Conservation (phyloP, 106 monocot genomes). For the Dioscorea zingiberensis region DNA sequence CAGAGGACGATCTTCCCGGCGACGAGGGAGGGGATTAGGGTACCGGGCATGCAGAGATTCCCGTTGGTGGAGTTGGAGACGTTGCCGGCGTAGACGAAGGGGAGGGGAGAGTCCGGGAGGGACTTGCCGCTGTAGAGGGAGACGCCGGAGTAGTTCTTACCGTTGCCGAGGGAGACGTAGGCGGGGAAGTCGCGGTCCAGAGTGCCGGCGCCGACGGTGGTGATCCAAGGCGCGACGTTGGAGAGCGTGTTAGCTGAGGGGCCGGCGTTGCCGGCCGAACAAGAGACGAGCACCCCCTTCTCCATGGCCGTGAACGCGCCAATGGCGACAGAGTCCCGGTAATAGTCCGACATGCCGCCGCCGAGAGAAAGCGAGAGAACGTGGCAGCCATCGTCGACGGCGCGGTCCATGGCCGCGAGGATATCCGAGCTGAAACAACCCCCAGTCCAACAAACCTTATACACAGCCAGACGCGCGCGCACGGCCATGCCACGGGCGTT, state of each 20-base stretch:
- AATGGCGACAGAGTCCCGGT: slow-evolving; percentile 74
- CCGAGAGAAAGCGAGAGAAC: slow-evolving; percentile 93
- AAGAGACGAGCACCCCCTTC: slow-evolving; percentile 79
- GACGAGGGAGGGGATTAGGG: slow-evolving; percentile 67
- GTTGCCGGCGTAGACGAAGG: slow-evolving; percentile 86
- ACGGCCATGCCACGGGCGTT: slow-evolving; percentile 86
- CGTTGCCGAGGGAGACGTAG: slow-evolving; percentile 60
- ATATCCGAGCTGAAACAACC: slow-evolving; percentile 98
- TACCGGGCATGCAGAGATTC: slow-evolving; percentile 82
- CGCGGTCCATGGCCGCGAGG: slow-evolving; percentile 73
- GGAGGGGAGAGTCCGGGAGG: slow-evolving; percentile 23
- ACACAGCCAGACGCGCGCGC: slow-evolving; percentile 62
- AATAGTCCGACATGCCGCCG: slow-evolving; percentile 83
- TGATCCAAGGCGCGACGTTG: slow-evolving; percentile 94
- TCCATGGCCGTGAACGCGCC: slow-evolving; percentile 86
- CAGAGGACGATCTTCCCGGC: slow-evolving; percentile 89
- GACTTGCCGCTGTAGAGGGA: slow-evolving; percentile 81
- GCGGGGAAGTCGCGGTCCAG: slow-evolving; percentile 95
- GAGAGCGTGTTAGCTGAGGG: slow-evolving; percentile 58
- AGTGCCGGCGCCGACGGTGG: slow-evolving; percentile 92
- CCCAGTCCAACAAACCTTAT: slow-evolving; percentile 97
- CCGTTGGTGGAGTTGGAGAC: slow-evolving; percentile 74
- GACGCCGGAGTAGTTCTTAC: slow-evolving; percentile 78
- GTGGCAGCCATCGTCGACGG: slow-evolving; percentile 75
- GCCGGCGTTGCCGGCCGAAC: slow-evolving; percentile 92